Percentiles rank a stretch among this genome's conserved stretches.
These are phyloP conservation scores for Phytophthora rubi DNA, from an alignment of 352 stramenopile genomes.

Conservation along the genomic window DNA sequence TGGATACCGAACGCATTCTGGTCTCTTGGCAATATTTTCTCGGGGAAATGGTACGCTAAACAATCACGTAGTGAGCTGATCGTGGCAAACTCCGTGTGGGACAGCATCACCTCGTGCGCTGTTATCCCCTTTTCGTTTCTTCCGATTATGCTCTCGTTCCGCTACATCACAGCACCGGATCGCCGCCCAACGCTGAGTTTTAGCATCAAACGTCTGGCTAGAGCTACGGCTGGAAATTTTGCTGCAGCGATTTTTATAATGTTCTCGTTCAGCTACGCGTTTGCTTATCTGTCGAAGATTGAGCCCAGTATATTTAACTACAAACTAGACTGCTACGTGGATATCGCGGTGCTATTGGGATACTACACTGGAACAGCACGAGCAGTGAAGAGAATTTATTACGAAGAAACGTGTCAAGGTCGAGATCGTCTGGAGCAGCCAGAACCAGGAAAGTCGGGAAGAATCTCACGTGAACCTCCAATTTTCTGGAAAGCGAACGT, in stretches of 20 bases:
- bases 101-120: conserved; percentile 6
- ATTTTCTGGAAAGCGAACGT: background rate
- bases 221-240: conserved; percentile 4
- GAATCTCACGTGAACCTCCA: background rate
- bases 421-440: background rate
- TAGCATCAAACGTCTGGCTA: conserved; percentile 1
- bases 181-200: conserved; percentile 4
- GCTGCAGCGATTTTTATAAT: background rate
- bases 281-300: conserved; percentile 1
- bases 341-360: background rate
- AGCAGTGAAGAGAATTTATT: conserved; percentile 23
- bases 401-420: conserved; percentile 24
- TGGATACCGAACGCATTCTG: conserved; percentile 14
- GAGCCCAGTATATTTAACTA: background rate
- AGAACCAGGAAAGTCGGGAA: background rate
- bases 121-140: conserved; percentile 9
- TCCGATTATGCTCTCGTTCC: conserved; percentile 5
- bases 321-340: conserved; percentile 35
- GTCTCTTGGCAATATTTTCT: conserved; percentile 24
- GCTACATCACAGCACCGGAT: background rate
- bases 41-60: conserved; percentile 8
- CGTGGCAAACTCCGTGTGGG: conserved; percentile 13
- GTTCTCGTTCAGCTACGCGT: conserved; percentile 1
- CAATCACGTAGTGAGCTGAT: conserved; percentile 18
- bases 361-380: conserved; percentile 21